Base-by-base conservation (phyloP, 345 rosid species). In the Lepidium africanum region DNA sequence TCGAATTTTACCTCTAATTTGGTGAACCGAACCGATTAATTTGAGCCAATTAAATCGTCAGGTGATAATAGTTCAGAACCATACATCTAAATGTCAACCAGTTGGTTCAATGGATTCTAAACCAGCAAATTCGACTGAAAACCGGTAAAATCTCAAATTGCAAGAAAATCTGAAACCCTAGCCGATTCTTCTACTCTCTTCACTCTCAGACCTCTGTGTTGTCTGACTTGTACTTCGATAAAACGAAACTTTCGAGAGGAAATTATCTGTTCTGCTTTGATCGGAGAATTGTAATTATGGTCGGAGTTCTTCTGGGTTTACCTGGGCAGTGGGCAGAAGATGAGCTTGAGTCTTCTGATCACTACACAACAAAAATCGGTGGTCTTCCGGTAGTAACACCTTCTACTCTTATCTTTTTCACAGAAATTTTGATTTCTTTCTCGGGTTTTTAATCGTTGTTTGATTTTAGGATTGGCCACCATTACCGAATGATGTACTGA, bases 271-370 rank as follows among this genome's bases (percentile, higher is more conserved):
- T 27, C 38, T 61, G 27, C 17, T 52, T 53, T 36, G 48, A 30
- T 37, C 16, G 9, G 36, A 9, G 0, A 62, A 27, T 12, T 58
- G 35, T 8, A 27, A 45, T 5, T 9, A 84, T 82, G 89, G 81
- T 76, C 37, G 51, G 72, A 37, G 72, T 76, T 2, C 16, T 83
- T 59, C 81, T 87, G 25, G 99, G 96, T 12, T 69, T 94, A 75
- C 96, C 97, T 0, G 99, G 97, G 8, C 65, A 85, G 2, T 94
- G 97, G 98, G 97, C 97, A 16, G 77, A 79, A 37, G 84, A 85
- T 42, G 75, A 79, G 43, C 78, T 84, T 1, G 97, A 88, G 71
- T 78, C 82, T 15, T 82, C 92, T 14, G 96, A 88, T 85, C 81
- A 83, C 65, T 85, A 84, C 68, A 88, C 96, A 0, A 69, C 83